Base-by-base conservation (phyloP, 257 asterid genomes). In the Rehmannia glutinosa region DNA sequence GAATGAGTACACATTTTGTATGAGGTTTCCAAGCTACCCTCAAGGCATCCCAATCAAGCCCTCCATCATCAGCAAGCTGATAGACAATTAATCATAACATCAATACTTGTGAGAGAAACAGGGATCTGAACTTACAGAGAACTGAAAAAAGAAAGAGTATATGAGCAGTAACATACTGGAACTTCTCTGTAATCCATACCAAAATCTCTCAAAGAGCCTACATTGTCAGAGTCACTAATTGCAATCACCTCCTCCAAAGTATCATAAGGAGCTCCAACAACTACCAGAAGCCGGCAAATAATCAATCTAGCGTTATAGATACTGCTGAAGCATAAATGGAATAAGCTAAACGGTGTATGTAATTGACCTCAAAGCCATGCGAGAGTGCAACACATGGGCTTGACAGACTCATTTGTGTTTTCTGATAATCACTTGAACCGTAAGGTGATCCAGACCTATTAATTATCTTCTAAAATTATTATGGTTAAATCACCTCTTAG, bases 201-300 rank as follows among this genome's bases (percentile, higher is more conserved):
- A 75, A 86, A 91, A 70, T 91, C 97, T 66, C 78, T 83, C 60
- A 91, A 79, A 71, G 96, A 91, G 66, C 97, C 96, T 73, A 86
- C n/a, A 50, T 9, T 17, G 56, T 35, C 60, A 50, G 63, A 68
- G 52, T 33, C 70, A 52, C 19, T 15, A 55, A 41, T 27, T 8
- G 25, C 28, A 63, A 46, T 60, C 27, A 58, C 12, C 57, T 49
- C 13, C 46, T 66, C 30, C n/a, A n/a, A n/a, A n/a, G n/a, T n/a
- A n/a, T n/a, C n/a, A n/a, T n/a, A n/a, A n/a, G n/a, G n/a, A n/a
- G n/a, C n/a, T n/a, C n/a, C n/a, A n/a, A n/a, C n/a, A n/a, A n/a
- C n/a, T n/a, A n/a, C n/a, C n/a, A n/a, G n/a, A n/a, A n/a, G n/a
- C n/a, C n/a, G n/a, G n/a, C n/a, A n/a, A n/a, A n/a, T n/a, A n/a